These are phyloP conservation scores for Monosporascus sp. DNA, from an alignment of 2,329 filamentous ascomycete genomes.

Conservation along the genomic window DNA sequence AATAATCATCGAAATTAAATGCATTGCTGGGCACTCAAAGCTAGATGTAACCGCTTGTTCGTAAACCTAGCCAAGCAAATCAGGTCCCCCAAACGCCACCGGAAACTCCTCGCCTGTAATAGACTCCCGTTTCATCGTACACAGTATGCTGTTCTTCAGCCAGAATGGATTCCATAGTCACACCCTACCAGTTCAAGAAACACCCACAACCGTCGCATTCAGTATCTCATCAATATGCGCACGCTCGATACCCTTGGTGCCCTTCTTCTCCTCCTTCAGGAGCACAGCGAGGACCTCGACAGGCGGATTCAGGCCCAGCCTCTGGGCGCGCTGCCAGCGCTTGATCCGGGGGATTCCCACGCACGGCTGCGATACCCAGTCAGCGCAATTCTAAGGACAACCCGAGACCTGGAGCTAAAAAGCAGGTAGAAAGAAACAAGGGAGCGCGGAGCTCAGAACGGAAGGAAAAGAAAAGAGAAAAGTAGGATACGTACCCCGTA, in stretches of 20 bases:
- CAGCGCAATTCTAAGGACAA: neutral
- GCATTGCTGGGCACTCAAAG: neutral
- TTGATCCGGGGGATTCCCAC: slow-evolving; percentile 76
- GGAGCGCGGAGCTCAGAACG: neutral
- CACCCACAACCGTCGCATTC: slow-evolving; percentile 40
- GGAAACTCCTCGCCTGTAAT: neutral
- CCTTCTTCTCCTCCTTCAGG: slow-evolving; percentile 60
- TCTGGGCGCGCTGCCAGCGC: slow-evolving; percentile 82
- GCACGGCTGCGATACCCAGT: slow-evolving; percentile 58
- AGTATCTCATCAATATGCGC: slow-evolving; percentile 70
- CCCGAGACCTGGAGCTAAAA: neutral
- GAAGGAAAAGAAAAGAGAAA: neutral
- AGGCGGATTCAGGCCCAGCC: slow-evolving; percentile 78
- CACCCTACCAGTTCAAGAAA: slow-evolving; percentile 11
- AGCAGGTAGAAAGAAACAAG: neutral
- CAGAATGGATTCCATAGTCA: neutral
- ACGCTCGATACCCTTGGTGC: slow-evolving; percentile 49
- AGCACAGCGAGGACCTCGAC: slow-evolving; percentile 86
- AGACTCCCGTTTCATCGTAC: neutral
- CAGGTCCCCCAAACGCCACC: neutral
- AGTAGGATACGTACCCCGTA: slow-evolving; percentile 69
- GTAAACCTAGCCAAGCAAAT: neutral
- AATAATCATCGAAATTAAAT: neutral
- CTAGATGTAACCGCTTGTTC: neutral
- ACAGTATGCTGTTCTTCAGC: neutral